Evolutionary conservation across 257 asterid species (phyloP).

Genomic region (Ballota nigra): DNA sequence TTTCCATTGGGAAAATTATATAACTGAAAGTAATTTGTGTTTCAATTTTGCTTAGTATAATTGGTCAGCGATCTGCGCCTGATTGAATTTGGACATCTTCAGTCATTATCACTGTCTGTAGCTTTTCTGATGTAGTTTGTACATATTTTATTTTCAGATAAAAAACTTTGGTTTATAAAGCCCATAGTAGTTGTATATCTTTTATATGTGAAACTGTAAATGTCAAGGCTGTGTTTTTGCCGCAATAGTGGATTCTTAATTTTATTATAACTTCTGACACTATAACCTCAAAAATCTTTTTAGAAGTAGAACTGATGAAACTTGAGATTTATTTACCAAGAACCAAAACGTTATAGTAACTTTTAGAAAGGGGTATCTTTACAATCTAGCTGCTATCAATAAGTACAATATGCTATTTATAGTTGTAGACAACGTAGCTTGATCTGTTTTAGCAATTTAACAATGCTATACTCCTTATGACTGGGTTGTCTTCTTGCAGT

Average conservation of each 20-base stretch:
- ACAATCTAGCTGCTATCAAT: not conserved
- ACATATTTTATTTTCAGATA: not conserved
- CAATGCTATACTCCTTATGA: not conserved
- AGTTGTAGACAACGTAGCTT: not conserved
- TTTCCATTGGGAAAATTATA: not conserved
- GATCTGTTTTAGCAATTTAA: conserved; percentile 4
- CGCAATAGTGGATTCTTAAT: not conserved
- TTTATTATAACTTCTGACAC: not conserved
- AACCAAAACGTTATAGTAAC: not conserved
- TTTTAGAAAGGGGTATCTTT: not conserved
- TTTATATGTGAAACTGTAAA: not conserved
- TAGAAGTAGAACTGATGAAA: not conserved
- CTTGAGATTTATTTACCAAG: not conserved
- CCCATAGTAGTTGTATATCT: not conserved
- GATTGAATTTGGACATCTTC: not conserved
- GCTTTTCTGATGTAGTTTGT: not conserved
- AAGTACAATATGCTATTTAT: not conserved
- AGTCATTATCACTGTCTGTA: not conserved
- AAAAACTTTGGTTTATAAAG: not conserved
- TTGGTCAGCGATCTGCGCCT: not conserved
- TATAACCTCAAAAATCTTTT: not conserved
- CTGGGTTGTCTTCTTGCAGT: conserved; percentile 44
- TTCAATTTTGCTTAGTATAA: not conserved
- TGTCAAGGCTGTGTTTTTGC: conserved; percentile 4
- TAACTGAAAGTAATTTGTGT: not conserved